Base-by-base conservation (phyloP, 257 asterid species). In the Capsicum pubescens region DNA sequence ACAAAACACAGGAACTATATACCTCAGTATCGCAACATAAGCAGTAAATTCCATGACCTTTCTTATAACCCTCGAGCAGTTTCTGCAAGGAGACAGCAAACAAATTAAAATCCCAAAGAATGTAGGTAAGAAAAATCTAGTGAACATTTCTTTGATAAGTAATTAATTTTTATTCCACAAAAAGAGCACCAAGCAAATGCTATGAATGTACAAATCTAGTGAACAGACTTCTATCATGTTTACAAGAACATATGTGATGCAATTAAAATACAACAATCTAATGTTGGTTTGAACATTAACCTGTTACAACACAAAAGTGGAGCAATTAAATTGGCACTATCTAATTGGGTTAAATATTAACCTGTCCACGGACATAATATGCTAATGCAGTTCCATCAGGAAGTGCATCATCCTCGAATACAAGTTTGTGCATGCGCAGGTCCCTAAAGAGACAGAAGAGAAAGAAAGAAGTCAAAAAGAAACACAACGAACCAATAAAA, bases 311-410 rank as follows among this genome's bases (percentile, higher is more conserved):
- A 50, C 81, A 52, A 14, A 26, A 21, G 63, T 76, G 60, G 39
- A 76, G 81, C 63, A 76, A 26, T 26, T 13, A 70, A 66, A 84
- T 39, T 69, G 17, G 21, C 46, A 71, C 56, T 36, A 15, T 76
- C 60, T 83, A 48, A 54, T 14, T 76, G 63, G 17, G 63, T 76
- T 76, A 46, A 52, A 82, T 81, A 84, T 42, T 83, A 79, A 97
- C 99, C 97, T 90, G 4, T 87, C 97, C 99, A 63, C 86, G 93
- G 69, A 86, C 84, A 84, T 86, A 92, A 88, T 95, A 97, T 10
- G 89, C 79, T 82, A 97, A 89, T 71, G 86, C 91, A 32, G 97
- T 86, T 67, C 97, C 99, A 80, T 97, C 99, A 64, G 92, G 94
- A 76, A 95, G 93, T 78, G 84, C 83, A 55, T 87, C 90, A 70